Evolutionary conservation across 2,329 filamentous ascomycete genomes (phyloP).

Genomic region (Calonectria henricotiae): DNA sequence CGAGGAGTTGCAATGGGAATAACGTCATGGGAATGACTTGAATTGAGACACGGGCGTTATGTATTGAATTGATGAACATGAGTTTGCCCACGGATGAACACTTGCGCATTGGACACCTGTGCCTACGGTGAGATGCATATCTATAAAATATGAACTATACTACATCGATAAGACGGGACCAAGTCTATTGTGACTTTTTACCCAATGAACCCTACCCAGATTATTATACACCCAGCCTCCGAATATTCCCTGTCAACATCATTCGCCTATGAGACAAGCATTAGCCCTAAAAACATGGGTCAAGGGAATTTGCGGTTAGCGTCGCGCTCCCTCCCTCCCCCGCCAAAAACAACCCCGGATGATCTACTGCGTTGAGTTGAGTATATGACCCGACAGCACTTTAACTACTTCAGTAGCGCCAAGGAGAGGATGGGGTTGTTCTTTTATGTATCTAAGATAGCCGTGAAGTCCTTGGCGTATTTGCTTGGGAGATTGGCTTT

Average conservation of each 20-base stretch:
- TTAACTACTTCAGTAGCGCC: too few species aligned
- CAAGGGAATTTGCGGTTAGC: constrained; percentile 4
- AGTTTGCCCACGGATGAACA: background rate
- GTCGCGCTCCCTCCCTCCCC: constrained; percentile 21
- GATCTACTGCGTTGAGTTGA: background rate
- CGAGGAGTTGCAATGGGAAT: constrained; percentile 29
- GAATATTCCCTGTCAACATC: constrained; percentile 2
- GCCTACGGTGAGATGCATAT: background rate
- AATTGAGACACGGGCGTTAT: constrained; percentile 2
- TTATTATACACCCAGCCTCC: constrained; percentile 21
- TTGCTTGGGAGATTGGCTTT: too few species aligned
- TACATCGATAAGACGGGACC: too few species aligned
- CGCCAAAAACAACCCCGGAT: background rate
- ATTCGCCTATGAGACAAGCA: background rate
- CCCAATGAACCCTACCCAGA: constrained; percentile 21
- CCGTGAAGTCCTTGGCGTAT: too few species aligned
- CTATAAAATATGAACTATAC: too few species aligned
- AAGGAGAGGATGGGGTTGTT: too few species aligned
- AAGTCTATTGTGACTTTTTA: background rate
- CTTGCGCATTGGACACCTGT: background rate
- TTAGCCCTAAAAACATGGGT: background rate
- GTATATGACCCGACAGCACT: background rate
- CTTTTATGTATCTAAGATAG: too few species aligned
- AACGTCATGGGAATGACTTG: background rate
- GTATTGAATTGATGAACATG: constrained; percentile 1